Conservation (phyloP, 441 rosid species). For the Gossypium laxum region DNA sequence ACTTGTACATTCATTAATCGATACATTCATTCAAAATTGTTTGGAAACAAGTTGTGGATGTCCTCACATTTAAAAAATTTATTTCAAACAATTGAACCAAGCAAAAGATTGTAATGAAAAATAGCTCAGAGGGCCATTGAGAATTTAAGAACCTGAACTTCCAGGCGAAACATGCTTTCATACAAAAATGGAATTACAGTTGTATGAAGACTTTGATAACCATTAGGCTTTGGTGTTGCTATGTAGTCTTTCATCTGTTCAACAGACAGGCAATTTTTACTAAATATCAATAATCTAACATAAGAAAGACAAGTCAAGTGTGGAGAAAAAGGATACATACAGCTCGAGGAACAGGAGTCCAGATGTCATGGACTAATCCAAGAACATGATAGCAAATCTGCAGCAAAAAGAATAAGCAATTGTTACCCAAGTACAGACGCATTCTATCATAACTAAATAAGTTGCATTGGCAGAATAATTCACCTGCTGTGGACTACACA, state of each 20-base stretch:
- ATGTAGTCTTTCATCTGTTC: constrained; percentile 90
- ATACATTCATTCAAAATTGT: constrained; percentile 3
- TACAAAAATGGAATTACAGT: constrained; percentile 90
- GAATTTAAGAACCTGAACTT: constrained; percentile 64
- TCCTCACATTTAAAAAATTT: neutral
- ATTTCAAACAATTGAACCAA: neutral
- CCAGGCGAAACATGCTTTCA: constrained; percentile 91
- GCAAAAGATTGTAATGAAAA: neutral
- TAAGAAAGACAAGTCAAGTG: neutral
- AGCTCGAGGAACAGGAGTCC: constrained; percentile 92
- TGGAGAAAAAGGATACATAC: constrained; percentile 35
- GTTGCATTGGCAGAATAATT: constrained; percentile 19
- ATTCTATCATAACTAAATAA: constrained; percentile 10
- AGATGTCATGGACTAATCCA: constrained; percentile 88
- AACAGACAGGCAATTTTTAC: constrained; percentile 17
- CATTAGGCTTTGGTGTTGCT: constrained; percentile 98
- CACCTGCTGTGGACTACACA: constrained; percentile 89
- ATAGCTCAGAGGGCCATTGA: constrained; percentile 4
- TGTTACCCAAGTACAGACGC: neutral
- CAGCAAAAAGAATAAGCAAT: neutral
- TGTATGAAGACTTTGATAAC: constrained; percentile 95
- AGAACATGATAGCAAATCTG: constrained; percentile 72
- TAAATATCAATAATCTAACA: constrained; percentile 9
- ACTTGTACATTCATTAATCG: too few relatives aligned
- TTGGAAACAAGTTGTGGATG: neutral